Base-by-base conservation (phyloP, 371 early-diverging fungal species). In the Quaeritorhiza haematococci region DNA sequence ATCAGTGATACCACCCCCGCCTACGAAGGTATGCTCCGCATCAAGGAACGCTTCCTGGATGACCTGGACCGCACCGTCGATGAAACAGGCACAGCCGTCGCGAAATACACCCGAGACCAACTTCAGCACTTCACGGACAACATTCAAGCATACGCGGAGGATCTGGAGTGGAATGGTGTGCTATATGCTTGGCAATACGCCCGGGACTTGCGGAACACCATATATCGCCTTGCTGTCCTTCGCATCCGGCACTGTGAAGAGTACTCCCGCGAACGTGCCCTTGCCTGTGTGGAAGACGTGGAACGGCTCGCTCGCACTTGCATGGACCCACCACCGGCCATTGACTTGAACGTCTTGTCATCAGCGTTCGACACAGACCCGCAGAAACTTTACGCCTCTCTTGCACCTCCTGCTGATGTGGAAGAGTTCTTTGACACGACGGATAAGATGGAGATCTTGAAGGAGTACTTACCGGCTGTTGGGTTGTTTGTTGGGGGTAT, bases 121-220 rank as follows among this genome's bases (percentile, higher is more conserved):
- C 66, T 92, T 24, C 60, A 59, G 45, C 69, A 74, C 38, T 80
- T 85, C 41, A 76, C 86, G 33, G 83, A 85, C 33, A 61, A 80
- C 24, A 66, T 92, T 30, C 81, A 87, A 54, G 66, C 76, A 19
- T 79, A 81, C 23, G 78, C 81, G 45, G 76, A 83, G 17, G 74
- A 79, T 47, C 79, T 91, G 19, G 84, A 86, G 55, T 95, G 88
- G 72, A 80, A 83, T 19, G 93, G 96, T 24, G 62, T 92, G 49
- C 62, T 90, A 24, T 80, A 87, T 53, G 78, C 87, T 50, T 91
- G 90, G 90, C 80, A 84, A 58, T 95, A 93, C 67, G 91, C 93
- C 17, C 81, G 86, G 46, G 85, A 85, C 58, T 72, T 91, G 19
- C 38, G 38, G 19, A 66, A 68, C 43, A 49, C 63, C 23, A 56